Evolutionary conservation across 1,284 basidiomycete genomes (phyloP), one percentile per base, ranked within the genome.

Genomic region (Apiotrichum laibachii): DNA sequence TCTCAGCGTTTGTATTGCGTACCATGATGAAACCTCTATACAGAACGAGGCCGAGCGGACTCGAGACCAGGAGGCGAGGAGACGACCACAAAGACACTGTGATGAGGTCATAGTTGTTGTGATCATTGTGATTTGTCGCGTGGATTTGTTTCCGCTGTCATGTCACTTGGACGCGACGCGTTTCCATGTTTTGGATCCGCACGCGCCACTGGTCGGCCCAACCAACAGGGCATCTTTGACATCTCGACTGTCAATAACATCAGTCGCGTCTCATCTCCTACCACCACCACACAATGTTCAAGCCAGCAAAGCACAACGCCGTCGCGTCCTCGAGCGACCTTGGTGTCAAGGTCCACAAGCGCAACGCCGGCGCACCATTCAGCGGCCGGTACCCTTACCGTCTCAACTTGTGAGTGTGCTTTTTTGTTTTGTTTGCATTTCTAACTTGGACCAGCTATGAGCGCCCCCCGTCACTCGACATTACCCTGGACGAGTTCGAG

Each of bases 401-500:
- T 22, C 81, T 94, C n/a, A 92, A 88, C 80, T 90, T 94, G 89
- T 90, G 69, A 67, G 87, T 50, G 9, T 48, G 31, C n/a, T 50
- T 34, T n/a, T n/a, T 22, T 4, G 9, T 34, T 34, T 16, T 34
- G 11, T 16, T 16, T 50, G 18, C 34, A 16, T n/a, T 7, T 7
- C 31, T 34, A 40, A 47, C 37, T 50, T 44, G 10, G 5, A n/a
- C 31, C 63, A 93, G 91, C 78, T 98, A 99, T 72, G 85, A 91
- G 63, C 80, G 78, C n/a, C 90, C 93, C 15, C 95, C 95, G 8
- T 73, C 84, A 16, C 87, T 88, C 50, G 94, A 99, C 69, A 88
- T 99, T 34, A 95, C 93, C 1, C 83, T 99, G 21, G 96, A 99
- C 72, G 90, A 98, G 65, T 99, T 99, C 68, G 96, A 99, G 78